A percentile compares a stretch with the other conserved stretches of the same genome.
Evolutionary conservation across 495 filamentous ascomycete species (phyloP).

Genomic region (Chaetomidium leptoderma): DNA sequence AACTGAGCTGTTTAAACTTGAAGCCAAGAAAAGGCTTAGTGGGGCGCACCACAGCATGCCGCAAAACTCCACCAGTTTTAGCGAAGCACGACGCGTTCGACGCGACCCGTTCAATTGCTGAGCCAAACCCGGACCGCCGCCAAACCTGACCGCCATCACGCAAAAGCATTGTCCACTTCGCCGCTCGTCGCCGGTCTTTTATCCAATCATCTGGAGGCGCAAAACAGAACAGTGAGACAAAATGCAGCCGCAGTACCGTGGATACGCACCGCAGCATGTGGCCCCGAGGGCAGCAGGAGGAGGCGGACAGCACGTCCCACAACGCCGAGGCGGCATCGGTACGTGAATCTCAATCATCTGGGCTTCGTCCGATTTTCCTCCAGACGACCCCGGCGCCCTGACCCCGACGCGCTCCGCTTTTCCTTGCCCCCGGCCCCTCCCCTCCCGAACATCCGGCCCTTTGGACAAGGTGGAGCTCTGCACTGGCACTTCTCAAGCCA

Average conservation of each 20-base stretch:
- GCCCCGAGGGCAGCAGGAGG: constrained; percentile 24
- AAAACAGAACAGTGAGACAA: constrained; percentile 2
- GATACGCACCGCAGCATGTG: constrained; percentile 43
- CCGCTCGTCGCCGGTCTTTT: background rate
- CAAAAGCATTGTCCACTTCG: background rate
- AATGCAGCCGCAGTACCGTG: constrained; percentile 49
- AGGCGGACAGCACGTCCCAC: constrained; percentile 34
- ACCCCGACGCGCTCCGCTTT: constrained; percentile 22
- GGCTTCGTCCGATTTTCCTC: constrained; percentile 13
- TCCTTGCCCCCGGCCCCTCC: constrained; percentile 9
- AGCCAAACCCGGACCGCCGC: constrained; percentile 12
- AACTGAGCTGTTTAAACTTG: background rate
- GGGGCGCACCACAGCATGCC: background rate
- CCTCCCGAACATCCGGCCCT: background rate
- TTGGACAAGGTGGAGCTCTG: constrained; percentile 15
- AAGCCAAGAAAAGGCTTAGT: background rate
- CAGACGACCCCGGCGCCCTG: constrained; percentile 8
- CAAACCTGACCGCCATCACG: background rate
- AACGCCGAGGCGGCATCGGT: constrained; percentile 49
- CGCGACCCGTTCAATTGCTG: constrained; percentile 18
- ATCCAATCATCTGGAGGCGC: background rate
- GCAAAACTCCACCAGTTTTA: constrained; percentile 17
- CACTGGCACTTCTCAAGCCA: constrained; percentile 9
- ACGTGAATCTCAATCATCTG: constrained; percentile 31
- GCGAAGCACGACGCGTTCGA: constrained; percentile 28